These are phyloP conservation scores for Pseudocohnilembus persalinus DNA, from an alignment of 169 alveolate genomes.

Conservation along the genomic window DNA sequence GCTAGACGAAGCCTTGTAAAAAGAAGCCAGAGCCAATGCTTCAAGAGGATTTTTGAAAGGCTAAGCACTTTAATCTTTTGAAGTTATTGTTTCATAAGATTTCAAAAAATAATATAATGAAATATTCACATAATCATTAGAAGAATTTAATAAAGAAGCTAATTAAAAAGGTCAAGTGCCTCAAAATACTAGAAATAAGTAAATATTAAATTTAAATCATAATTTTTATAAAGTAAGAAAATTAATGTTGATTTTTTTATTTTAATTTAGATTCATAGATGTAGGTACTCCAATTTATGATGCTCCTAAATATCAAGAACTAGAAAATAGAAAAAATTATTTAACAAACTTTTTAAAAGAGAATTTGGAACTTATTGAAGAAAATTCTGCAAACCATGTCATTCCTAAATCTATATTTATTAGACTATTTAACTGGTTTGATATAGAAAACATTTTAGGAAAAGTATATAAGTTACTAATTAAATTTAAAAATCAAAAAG, in stretches of 20 bases:
- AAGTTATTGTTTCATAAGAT: slow-evolving; percentile 44
- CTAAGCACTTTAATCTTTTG: slow-evolving; percentile 51
- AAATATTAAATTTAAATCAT: slow-evolving; percentile 12
- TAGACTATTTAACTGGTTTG: neutral
- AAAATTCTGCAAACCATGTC: slow-evolving; percentile 48
- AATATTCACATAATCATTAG: slow-evolving; percentile 47
- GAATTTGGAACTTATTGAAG: slow-evolving; percentile 35
- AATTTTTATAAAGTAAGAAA: too few relatives aligned
- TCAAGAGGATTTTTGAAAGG: slow-evolving; percentile 59
- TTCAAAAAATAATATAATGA: slow-evolving; percentile 59
- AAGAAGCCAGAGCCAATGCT: slow-evolving; percentile 53
- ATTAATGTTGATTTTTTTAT: neutral
- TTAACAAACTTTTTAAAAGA: slow-evolving; percentile 25
- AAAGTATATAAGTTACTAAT: too few relatives aligned
- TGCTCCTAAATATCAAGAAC: neutral
- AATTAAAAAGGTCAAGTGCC: slow-evolving; percentile 28
- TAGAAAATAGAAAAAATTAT: neutral
- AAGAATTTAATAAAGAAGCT: slow-evolving; percentile 34
- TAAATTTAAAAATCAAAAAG: too few relatives aligned
- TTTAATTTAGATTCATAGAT: neutral
- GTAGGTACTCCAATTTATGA: slow-evolving; percentile 5
- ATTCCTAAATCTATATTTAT: slow-evolving; percentile 43
- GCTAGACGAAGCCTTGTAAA: slow-evolving; percentile 43
- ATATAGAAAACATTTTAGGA: neutral
- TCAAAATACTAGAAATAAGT: slow-evolving; percentile 31